Conservation (phyloP, 2,329 filamentous ascomycete species). For the Pseudogymnoascus sp. region DNA sequence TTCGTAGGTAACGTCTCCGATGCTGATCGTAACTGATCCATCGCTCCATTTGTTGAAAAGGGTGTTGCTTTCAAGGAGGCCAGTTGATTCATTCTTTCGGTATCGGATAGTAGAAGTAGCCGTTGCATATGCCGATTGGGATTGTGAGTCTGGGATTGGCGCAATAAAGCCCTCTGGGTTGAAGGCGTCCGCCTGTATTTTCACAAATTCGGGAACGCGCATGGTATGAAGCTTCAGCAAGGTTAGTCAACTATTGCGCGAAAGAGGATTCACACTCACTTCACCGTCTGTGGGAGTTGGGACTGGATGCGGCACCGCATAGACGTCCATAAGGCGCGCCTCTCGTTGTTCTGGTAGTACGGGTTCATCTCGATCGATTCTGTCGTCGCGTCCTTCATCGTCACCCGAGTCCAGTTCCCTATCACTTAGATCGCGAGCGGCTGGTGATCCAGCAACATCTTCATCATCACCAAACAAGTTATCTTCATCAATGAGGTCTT, state of each 20-base stretch:
- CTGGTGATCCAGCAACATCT: slow-evolving; percentile 17
- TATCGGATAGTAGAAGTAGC: slow-evolving; percentile 61
- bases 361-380: slow-evolving; percentile 33
- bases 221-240: slow-evolving; percentile 53
- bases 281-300: slow-evolving; percentile 64
- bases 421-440: slow-evolving; percentile 40
- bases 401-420: slow-evolving; percentile 54
- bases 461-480: slow-evolving; percentile 55
- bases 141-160: slow-evolving; percentile 48
- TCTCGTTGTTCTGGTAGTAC: slow-evolving; percentile 31
- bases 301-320: slow-evolving; percentile 58
- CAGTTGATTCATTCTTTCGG: slow-evolving; percentile 55
- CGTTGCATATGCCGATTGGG: slow-evolving; percentile 39
- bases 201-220: slow-evolving; percentile 64
- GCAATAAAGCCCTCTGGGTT: slow-evolving; percentile 57
- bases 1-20: slow-evolving; percentile 69
- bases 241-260: slow-evolving; percentile 15
- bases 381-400: slow-evolving; percentile 55
- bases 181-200: slow-evolving; percentile 60
- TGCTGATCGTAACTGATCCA: slow-evolving; percentile 65
- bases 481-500: slow-evolving; percentile 40
- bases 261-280: slow-evolving; percentile 37
- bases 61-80: slow-evolving; percentile 64
- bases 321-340: slow-evolving; percentile 53
- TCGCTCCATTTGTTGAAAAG: slow-evolving; percentile 71